Base-by-base conservation (phyloP, 768 basidiomycete species). In the Sarcodon sp. region DNA sequence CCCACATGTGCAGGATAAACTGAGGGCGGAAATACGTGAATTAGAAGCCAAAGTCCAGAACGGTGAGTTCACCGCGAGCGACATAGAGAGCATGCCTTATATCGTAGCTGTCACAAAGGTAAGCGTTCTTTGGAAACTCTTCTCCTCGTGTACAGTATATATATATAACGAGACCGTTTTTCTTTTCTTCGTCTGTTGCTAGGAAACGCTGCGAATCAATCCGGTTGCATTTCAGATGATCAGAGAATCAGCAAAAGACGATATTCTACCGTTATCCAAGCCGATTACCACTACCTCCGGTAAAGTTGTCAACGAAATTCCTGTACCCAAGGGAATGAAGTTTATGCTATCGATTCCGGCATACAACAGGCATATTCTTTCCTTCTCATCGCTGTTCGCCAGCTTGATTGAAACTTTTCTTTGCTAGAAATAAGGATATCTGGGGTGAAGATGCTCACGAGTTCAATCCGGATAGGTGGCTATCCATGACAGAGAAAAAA, bases 11-110 rank as follows among this genome's bases (percentile, higher is more conserved):
- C 86, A 90, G 57, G 61, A 63, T 3, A 71, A 68, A 49, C 73
- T 89, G 16, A 76, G 87, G 12, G 64, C 66, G 0, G 86, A 87
- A 61, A 70, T 81, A 37, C 48, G 13, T 65, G 64, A 21, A 63
- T 69, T 54, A 54, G 53, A 43, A 56, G 55, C 33, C n/a, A 34
- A 64, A 66, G 41, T 62, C 57, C 54, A 65, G 1, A 66, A 57
- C 46, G 56, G 61, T 37, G 69, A 71, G 46, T 68, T 76, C 43
- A 69, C 66, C 6, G 66, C 67, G 12, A 54, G 62, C 13, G 76
- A 78, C 57, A 59, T 76, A 16, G 76, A 76, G 33, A 59, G 62
- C 32, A 76, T 78, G 75, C 60, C 66, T 6, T 73, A 71, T 52
- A 57, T 73, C 36, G 55, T 62, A 16, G 74, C 75, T 7, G 68